A percentile compares a stretch with the other conserved stretches of the same genome.
These are phyloP conservation scores for Penicillium sp. DNA, from an alignment of 2,329 filamentous ascomycete species.

Conservation along the genomic window DNA sequence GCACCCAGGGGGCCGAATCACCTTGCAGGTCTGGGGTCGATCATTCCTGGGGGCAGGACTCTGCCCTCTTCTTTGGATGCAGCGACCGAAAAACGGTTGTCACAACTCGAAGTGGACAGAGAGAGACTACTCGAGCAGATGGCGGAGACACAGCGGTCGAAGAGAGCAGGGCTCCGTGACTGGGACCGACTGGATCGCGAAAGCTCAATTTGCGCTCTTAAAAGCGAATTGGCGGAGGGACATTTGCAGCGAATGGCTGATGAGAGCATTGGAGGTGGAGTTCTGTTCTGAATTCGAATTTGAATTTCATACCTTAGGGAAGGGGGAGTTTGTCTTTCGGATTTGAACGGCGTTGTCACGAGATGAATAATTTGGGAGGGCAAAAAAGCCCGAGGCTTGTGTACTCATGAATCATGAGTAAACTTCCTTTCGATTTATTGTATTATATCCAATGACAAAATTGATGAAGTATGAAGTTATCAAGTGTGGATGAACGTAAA, in stretches of 20 bases:
- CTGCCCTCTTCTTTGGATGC: conserved; percentile 38
- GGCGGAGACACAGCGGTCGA: conserved; percentile 42
- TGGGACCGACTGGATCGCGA: conserved; percentile 48
- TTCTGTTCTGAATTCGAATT: conserved; percentile 34
- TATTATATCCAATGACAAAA: neutral
- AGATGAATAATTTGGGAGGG: neutral
- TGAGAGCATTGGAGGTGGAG: conserved; percentile 40
- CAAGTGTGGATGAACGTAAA: neutral
- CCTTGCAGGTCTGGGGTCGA: conserved; percentile 35
- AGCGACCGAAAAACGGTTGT: conserved; percentile 42
- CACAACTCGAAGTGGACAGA: conserved; percentile 43
- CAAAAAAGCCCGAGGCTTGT: neutral
- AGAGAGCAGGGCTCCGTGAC: conserved; percentile 42
- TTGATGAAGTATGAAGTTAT: neutral
- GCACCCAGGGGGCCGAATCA: conserved; percentile 40
- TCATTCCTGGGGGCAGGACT: conserved; percentile 43
- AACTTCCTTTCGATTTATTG: neutral
- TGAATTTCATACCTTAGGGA: neutral
- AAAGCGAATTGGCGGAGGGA: conserved; percentile 47
- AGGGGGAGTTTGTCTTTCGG: neutral
- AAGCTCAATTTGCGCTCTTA: conserved; percentile 44
- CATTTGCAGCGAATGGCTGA: conserved; percentile 46
- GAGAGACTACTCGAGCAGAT: conserved; percentile 45
- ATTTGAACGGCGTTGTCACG: neutral
- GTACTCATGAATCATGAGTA: neutral